Evolutionary conservation across 768 basidiomycete species (phyloP).

Genomic region (Agrocybe praecox): DNA sequence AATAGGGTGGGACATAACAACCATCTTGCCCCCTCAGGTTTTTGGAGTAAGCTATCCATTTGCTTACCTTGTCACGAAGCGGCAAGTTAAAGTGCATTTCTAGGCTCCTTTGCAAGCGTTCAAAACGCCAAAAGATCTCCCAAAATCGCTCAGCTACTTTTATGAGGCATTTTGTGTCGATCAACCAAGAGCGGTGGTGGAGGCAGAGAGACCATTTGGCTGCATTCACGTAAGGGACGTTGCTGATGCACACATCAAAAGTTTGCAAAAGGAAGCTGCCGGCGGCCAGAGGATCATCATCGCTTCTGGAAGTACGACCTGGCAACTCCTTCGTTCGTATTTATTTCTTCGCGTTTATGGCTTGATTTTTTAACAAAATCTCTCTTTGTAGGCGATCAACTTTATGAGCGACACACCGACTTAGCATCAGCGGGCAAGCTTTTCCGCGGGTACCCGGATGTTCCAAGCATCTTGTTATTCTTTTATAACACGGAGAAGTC

Average conservation of each 20-base stretch:
- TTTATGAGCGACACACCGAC: not conserved
- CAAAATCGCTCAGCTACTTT: conserved; percentile 8
- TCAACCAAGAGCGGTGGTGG: conserved; percentile 17
- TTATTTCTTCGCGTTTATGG: no score
- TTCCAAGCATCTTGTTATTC: not conserved
- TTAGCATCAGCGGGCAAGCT: not conserved
- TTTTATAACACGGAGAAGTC: not conserved
- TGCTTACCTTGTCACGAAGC: not conserved
- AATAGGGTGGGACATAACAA: conserved; percentile 52
- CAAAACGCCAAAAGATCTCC: conserved; percentile 22
- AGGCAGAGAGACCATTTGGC: conserved; percentile 8
- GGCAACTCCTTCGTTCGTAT: not conserved
- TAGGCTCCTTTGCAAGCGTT: conserved; percentile 31
- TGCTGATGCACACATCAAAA: conserved; percentile 54
- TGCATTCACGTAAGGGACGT: conserved; percentile 58
- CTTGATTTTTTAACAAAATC: no score
- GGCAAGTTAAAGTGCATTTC: conserved; percentile 32
- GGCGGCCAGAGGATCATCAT: conserved; percentile 60
- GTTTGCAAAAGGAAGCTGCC: conserved; percentile 51
- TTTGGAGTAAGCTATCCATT: not conserved
- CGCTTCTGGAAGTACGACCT: conserved; percentile 25
- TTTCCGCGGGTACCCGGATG: not conserved
- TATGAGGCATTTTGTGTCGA: conserved; percentile 24
- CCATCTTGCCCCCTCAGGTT: conserved; percentile 49
- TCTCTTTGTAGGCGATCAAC: not conserved